Base-by-base conservation (phyloP, 352 stramenopile species). In the Pythium sukuiense region DNA sequence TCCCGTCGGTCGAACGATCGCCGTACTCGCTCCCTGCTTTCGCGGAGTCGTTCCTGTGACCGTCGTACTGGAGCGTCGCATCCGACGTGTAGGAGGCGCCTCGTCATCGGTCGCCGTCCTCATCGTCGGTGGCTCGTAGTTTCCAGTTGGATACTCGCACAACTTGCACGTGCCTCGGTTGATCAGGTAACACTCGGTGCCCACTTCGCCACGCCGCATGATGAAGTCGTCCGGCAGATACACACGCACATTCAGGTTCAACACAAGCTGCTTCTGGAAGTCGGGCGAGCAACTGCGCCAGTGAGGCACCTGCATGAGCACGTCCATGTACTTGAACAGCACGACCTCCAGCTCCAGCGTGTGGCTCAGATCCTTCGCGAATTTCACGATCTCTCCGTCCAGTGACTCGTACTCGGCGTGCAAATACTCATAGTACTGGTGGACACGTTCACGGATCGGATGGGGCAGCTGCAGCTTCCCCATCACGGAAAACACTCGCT, bases 221-320 rank as follows among this genome's bases (percentile, higher is more conserved):
- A 94, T 80, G 39, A 84, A 93, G 61, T 92, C 81, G 63, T 93
- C 85, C 6, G 83, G 83, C 18, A 92, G 61, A 63, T 90, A 93
- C 14, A 93, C 73, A 46, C 80, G 77, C 14, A 88, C 80, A 26
- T 79, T 68, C 13, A 93, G 57, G n/a, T 70, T 63, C 18, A 87
- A 30, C 59, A 90, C 72, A 3, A 92, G 59, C 53, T 88, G 80
- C 66, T 87, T 88, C 59, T 89, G 72, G 62, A 94, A 88, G 45
- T 94, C 81, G 3, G 79, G 73, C 0, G 69, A 76, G 16, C 73
- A 80, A 14, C 87, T 76, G 37, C 71, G 65, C 73, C 80, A 90
- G 49, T 88, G 83, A 2, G 83, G 80, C 9, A 86, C 69, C 62
- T 80, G 70, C 71, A 86, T 84, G 30, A 87, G 72, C 9, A 89